Evolutionary conservation across 148 eudicot species (phyloP), one percentile per base, ranked within the genome.

Genomic region (Arctostaphylos glauca): DNA sequence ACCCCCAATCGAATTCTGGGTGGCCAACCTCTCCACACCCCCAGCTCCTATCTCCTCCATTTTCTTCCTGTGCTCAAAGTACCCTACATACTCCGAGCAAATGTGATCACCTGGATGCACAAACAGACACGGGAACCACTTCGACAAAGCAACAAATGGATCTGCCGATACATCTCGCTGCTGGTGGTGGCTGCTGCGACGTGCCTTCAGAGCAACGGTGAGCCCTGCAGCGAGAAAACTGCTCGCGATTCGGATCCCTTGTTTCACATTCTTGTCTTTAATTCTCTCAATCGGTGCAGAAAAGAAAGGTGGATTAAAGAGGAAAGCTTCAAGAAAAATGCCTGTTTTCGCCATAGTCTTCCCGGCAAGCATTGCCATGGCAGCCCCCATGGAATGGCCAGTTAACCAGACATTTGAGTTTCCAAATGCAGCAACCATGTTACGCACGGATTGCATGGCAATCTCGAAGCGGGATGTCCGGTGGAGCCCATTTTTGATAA

Each of bases 331-430:
- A 0, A 96, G 92, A 73, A 86, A 86, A 47, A 87, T 85, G 13
- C 97, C 95, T 19, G 25, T 82, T 66, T 86, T 89, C 0, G 97
- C 99, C 93, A 93, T 93, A 76, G 88, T 93, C 84, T 93, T 96
- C 2, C 99, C 99, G n/a, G 92, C 89, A 44, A 93, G 93, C 87
- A 94, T 85, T 44, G 91, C 95, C 92, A 96, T 91, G 81, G 98
- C 95, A 38, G 99, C 91, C 76, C 99, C 99, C 8, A 96, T 83
- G 47, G 99, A 96, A 80, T 92, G 96, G n/a, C 99, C 99, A 18
- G 97, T 84, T 83, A 94, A 54, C 97, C 98, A 96, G 12, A 94
- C 78, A 38, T 83, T 88, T 47, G 81, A 79, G 44, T 86, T 84
- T 77, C 95, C 93, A 74, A 87, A 88, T 15, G 90, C 81, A 50